Conservation (phyloP, 495 filamentous ascomycete species). For the Recurvomyces mirabilis region DNA sequence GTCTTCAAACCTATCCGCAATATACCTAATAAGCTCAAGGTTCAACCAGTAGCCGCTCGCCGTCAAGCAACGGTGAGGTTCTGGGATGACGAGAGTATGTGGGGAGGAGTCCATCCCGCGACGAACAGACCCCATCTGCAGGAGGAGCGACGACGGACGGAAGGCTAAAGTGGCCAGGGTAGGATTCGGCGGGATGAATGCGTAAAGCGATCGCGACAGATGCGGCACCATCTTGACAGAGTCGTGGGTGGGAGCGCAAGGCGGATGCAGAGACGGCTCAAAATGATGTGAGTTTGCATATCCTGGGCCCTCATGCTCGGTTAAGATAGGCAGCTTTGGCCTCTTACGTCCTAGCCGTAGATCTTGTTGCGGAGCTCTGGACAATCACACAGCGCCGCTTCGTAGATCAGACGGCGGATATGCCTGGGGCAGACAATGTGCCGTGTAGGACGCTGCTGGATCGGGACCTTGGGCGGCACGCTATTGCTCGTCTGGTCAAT, state of each 20-base stretch:
- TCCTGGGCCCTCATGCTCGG: background rate
- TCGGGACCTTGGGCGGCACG: background rate
- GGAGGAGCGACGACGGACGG: background rate
- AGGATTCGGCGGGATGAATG: slow-evolving; percentile 1
- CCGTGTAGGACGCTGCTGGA: background rate
- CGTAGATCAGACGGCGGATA: too few species aligned
- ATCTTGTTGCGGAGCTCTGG: too few species aligned
- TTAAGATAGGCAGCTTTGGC: background rate
- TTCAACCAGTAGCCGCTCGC: background rate
- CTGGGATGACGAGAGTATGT: background rate
- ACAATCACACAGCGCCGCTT: too few species aligned
- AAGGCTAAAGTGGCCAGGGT: background rate
- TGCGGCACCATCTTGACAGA: background rate
- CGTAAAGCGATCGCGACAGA: background rate
- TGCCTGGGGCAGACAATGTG: background rate
- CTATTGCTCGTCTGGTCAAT: background rate
- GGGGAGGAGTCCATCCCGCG: background rate
- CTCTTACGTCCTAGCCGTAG: background rate
- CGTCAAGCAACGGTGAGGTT: background rate
- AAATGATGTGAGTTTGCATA: background rate
- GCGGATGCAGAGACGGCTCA: background rate
- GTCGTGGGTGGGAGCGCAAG: background rate
- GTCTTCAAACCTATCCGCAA: background rate
- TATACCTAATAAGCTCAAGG: background rate
- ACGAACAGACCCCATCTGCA: background rate